These are phyloP conservation scores for Quaeritorhiza haematococci DNA, from an alignment of 371 early-diverging fungal species.

Conservation along the genomic window DNA sequence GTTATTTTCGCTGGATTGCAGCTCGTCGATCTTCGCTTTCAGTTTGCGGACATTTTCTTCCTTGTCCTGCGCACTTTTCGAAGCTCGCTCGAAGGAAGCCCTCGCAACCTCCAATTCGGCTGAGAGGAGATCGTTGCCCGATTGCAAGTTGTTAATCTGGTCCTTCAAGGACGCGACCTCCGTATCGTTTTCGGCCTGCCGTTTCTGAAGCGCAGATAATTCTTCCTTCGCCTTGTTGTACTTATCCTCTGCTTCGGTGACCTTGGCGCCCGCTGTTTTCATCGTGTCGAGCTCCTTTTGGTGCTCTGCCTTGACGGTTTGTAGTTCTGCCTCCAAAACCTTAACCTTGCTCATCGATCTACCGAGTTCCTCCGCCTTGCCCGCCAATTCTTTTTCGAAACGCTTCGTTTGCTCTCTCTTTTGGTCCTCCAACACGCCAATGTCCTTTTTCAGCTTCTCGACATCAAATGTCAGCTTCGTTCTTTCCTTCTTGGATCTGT, in stretches of 20 bases:
- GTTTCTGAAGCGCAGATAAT: too few relatives aligned
- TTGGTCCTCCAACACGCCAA: conserved; percentile 6
- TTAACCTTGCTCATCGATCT: conserved; percentile 13
- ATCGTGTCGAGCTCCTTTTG: conserved; percentile 13
- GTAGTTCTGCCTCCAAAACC: conserved; percentile 16
- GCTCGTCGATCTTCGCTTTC: conserved; percentile 29
- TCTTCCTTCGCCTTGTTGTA: too few relatives aligned
- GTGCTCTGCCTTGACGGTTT: conserved; percentile 12
- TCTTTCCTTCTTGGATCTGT: conserved; percentile 18
- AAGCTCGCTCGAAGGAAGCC: conserved; percentile 26
- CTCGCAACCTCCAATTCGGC: conserved; percentile 35
- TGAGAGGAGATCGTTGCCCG: conserved; percentile 24
- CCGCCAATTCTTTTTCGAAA: conserved; percentile 17
- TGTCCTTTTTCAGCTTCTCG: conserved; percentile 27
- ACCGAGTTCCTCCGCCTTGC: conserved; percentile 21
- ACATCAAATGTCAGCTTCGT: conserved; percentile 15
- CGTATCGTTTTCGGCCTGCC: neutral
- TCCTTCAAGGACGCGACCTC: conserved; percentile 26
- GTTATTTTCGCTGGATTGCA: conserved; percentile 17
- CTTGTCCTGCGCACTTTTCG: conserved; percentile 30
- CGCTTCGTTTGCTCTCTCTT: conserved; percentile 16
- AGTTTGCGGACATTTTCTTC: conserved; percentile 38
- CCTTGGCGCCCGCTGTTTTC: conserved; percentile 3
- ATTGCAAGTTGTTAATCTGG: conserved; percentile 18
- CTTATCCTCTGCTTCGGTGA: too few relatives aligned